phyloP scores from a whole-genome alignment of 2,329 filamentous ascomycete genomes.

The Aspergillus sp. region DNA sequence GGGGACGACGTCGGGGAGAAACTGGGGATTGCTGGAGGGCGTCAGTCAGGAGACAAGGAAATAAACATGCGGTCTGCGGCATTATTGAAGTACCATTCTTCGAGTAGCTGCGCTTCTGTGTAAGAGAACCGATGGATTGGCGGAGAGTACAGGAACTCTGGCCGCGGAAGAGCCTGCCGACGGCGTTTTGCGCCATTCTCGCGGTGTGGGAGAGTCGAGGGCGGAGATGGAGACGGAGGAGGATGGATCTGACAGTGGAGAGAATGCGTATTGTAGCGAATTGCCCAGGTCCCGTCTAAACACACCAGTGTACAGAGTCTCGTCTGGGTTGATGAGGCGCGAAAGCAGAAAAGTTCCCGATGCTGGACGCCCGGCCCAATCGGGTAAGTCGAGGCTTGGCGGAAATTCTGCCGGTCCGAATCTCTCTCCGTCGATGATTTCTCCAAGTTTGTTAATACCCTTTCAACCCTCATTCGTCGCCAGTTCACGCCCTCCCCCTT shows the following conservation, averaged over 20 bases:
- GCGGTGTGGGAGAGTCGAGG: not conserved
- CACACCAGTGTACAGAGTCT: not conserved
- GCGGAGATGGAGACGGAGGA: not conserved
- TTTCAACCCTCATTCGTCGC: constrained; percentile 10
- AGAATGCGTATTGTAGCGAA: too few relatives aligned
- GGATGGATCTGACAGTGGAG: too few relatives aligned
- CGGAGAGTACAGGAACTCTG: constrained; percentile 30
- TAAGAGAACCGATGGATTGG: constrained; percentile 29
- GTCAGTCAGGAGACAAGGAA: not conserved
- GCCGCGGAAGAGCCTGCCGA: constrained; percentile 38
- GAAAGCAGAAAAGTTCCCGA: constrained; percentile 27
- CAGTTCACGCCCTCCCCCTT: constrained; percentile 13
- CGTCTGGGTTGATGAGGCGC: not conserved
- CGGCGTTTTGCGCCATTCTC: constrained; percentile 38
- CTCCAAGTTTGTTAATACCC: constrained; percentile 10
- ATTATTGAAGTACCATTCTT: constrained; percentile 26
- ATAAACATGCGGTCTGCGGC: not conserved
- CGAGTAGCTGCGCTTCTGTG: constrained; percentile 30
- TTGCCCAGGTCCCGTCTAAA: not conserved
- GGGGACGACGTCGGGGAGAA: constrained; percentile 39
- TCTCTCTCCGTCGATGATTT: constrained; percentile 25
- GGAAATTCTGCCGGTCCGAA: constrained; percentile 37
- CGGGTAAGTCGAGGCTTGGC: constrained; percentile 30
- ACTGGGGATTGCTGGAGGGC: constrained; percentile 31
- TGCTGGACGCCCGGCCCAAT: constrained; percentile 17